A percentile compares a stretch with the other conserved stretches of the same genome.
phyloP scores from a whole-genome alignment of 441 rosid species.

The Erysimum pusillum region DNA sequence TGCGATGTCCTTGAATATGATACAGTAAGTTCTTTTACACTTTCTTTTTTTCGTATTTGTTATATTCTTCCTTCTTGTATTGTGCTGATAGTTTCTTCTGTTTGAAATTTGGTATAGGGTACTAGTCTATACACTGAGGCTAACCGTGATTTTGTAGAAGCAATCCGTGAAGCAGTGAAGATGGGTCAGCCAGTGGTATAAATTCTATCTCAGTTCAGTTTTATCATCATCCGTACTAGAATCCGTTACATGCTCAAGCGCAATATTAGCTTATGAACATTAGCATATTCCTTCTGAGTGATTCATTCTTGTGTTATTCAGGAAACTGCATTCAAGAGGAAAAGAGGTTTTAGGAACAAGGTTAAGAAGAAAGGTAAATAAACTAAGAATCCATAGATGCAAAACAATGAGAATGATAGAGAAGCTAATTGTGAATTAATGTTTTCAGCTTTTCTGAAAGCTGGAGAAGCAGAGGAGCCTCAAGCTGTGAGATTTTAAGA shows the following conservation, averaged over 20 bases:
- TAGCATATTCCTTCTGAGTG: conserved; percentile 8
- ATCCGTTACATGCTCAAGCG: neutral
- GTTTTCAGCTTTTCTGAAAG: conserved; percentile 42
- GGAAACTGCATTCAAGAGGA: conserved; percentile 95
- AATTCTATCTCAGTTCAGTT: conserved; percentile 20
- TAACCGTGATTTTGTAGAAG: conserved; percentile 74
- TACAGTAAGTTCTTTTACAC: neutral
- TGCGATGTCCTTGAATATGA: conserved; percentile 7
- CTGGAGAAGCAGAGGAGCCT: conserved; percentile 37
- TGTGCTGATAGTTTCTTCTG: neutral
- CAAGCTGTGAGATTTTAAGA: conserved; percentile 39
- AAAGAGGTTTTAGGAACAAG: conserved; percentile 94
- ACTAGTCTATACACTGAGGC: conserved; percentile 71
- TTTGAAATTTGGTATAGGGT: conserved; percentile 2
- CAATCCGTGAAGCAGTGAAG: conserved; percentile 77
- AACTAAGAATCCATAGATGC: conserved; percentile 6
- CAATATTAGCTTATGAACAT: conserved; percentile 2
- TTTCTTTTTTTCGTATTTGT: neutral
- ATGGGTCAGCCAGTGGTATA: conserved; percentile 87
- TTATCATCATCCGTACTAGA: neutral
- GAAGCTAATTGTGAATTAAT: conserved; percentile 27
- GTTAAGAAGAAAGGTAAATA: conserved; percentile 83
- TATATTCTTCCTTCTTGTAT: neutral
- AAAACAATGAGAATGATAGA: conserved; percentile 7
- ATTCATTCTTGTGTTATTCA: conserved; percentile 45